Evolutionary conservation across 2,329 filamentous ascomycete species (phyloP).

Genomic region (Malbranchea zuffiana): DNA sequence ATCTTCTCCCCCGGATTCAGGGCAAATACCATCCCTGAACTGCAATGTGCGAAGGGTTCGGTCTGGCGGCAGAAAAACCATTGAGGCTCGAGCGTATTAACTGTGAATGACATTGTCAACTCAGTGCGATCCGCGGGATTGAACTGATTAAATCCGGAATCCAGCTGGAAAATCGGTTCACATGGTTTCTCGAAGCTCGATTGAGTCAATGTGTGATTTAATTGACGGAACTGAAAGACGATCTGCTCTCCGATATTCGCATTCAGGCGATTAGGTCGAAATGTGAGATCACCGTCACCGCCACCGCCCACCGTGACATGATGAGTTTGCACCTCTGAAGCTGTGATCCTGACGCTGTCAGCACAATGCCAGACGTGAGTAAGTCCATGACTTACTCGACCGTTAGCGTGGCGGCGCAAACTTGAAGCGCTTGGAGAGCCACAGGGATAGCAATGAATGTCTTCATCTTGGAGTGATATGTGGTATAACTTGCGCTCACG

Average conservation of each 20-base stretch:
- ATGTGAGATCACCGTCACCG: not conserved
- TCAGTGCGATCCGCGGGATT: conserved; percentile 1
- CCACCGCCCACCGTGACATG: not conserved
- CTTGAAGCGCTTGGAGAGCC: no score
- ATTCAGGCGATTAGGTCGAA: conserved; percentile 4
- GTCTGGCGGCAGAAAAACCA: conserved; percentile 22
- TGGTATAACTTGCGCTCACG: no score
- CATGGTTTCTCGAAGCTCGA: conserved; percentile 14
- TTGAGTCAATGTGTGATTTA: conserved; percentile 14
- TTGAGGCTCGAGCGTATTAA: conserved; percentile 16
- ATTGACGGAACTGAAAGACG: conserved; percentile 14
- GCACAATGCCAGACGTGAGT: no score
- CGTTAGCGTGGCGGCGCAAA: no score
- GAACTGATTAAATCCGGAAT: not conserved
- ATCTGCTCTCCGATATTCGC: conserved; percentile 16
- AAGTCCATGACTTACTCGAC: no score
- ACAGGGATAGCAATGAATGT: no score
- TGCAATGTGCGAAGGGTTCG: conserved; percentile 15
- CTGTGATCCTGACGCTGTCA: no score
- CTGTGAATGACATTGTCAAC: conserved; percentile 12
- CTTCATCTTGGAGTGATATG: no score
- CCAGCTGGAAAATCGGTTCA: not conserved
- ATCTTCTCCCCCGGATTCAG: conserved; percentile 19
- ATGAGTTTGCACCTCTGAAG: no score
- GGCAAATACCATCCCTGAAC: conserved; percentile 21